Evolutionary conservation across 805 yeast genomes (phyloP).

Genomic region (Nakazawaea laoshanensis): DNA sequence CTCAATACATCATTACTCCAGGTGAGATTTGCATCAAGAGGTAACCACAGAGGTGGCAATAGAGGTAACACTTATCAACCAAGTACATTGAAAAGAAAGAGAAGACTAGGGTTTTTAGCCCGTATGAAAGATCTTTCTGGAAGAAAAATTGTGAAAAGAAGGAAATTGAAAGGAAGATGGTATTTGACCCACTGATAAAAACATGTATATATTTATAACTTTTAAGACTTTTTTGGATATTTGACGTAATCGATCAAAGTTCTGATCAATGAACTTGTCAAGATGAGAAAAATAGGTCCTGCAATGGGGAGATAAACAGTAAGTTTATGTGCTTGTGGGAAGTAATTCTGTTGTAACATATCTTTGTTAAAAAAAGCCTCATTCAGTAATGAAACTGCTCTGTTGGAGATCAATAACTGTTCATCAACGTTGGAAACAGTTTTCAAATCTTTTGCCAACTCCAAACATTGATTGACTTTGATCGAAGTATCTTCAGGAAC

Average conservation of each 20-base stretch:
- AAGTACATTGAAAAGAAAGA: conserved; percentile 80
- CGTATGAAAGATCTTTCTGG: conserved; percentile 71
- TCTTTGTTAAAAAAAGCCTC: conserved; percentile 86
- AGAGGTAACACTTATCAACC: conserved; percentile 97
- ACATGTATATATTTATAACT: background rate
- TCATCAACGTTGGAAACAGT: conserved; percentile 25
- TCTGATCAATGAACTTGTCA: conserved; percentile 41
- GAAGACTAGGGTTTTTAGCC: conserved; percentile 83
- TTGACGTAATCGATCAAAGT: conserved; percentile 25
- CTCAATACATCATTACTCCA: no score
- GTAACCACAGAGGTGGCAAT: conserved; percentile 52
- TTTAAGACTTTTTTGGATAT: background rate
- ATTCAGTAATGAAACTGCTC: conserved; percentile 54
- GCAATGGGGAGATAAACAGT: conserved; percentile 88
- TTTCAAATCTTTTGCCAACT: conserved; percentile 26
- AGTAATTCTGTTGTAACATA: conserved; percentile 91
- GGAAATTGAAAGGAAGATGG: conserved; percentile 92
- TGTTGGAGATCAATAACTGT: conserved; percentile 15
- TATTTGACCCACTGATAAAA: conserved; percentile 60
- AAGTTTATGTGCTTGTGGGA: conserved; percentile 92
- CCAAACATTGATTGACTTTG: conserved; percentile 47
- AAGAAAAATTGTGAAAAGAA: conserved; percentile 65
- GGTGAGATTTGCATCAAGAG: conserved; percentile 11
- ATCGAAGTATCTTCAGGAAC: conserved; percentile 65
- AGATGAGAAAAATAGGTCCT: conserved; percentile 76